These are phyloP conservation scores for Ophiocordyceps camponoti-leonardi DNA, from an alignment of 2,329 filamentous ascomycete species.

Conservation along the genomic window DNA sequence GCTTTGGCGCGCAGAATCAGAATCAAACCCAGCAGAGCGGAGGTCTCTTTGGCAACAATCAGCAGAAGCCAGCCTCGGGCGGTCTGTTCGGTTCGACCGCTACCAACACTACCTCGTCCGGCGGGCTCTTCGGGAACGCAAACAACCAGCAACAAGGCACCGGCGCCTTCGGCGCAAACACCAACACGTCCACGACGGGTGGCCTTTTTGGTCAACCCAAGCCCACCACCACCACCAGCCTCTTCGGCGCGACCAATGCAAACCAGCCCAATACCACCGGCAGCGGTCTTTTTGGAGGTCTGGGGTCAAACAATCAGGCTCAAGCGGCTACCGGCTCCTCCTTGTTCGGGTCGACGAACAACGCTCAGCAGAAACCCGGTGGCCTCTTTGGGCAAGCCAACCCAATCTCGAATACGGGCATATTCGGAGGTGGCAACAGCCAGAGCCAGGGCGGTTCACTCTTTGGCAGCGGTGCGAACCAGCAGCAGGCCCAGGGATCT, in stretches of 20 bases:
- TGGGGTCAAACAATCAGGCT: constrained; percentile 17
- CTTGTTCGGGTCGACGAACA: constrained; percentile 28
- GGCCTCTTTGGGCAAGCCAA: constrained; percentile 35
- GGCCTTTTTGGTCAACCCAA: constrained; percentile 23
- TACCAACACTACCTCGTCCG: constrained; percentile 12
- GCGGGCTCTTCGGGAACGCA: constrained; percentile 25
- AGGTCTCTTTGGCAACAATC: constrained; percentile 27
- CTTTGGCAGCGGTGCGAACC: constrained; percentile 28
- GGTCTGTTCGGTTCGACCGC: constrained; percentile 16
- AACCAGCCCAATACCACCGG: constrained; percentile 17
- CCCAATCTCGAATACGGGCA: constrained; percentile 24
- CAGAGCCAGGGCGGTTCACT: constrained; percentile 25
- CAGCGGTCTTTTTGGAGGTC: constrained; percentile 26
- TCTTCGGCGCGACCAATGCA: constrained; percentile 21
- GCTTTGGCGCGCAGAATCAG: constrained; percentile 17
- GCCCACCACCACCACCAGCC: constrained; percentile 16
- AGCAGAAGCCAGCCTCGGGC: constrained; percentile 20
- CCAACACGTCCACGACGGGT: constrained; percentile 12
- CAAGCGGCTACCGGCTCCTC: constrained; percentile 23
- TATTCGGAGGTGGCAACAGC: constrained; percentile 35
- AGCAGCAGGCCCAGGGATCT: constrained; percentile 30
- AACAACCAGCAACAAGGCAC: constrained; percentile 22
- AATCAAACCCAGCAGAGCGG: constrained; percentile 14
- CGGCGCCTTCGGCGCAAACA: constrained; percentile 17
- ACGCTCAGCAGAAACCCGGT: constrained; percentile 20